These are phyloP conservation scores for Termitomyces sp. DNA, from an alignment of 768 basidiomycete genomes.

Conservation along the genomic window DNA sequence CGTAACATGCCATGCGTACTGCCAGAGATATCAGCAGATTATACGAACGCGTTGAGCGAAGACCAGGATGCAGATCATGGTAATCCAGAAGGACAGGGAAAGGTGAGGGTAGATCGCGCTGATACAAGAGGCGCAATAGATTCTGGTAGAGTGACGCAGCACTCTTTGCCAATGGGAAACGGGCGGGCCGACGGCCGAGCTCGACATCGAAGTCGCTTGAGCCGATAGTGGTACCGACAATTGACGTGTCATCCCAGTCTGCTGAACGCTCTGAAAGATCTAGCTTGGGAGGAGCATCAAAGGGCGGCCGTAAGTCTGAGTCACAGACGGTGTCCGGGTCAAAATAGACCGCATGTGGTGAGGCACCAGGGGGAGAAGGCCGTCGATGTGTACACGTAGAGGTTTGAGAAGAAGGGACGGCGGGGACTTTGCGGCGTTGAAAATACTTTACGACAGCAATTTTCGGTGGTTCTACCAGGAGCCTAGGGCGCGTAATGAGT, in stretches of 20 bases:
- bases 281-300: slow-evolving; percentile 9
- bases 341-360: slow-evolving; percentile 9
- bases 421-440: background rate
- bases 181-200: background rate
- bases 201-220: background rate
- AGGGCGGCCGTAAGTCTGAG: slow-evolving; percentile 18
- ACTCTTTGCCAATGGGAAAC: slow-evolving; percentile 24
- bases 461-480: background rate
- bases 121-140: slow-evolving; percentile 31
- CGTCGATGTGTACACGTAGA: background rate
- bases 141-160: slow-evolving; percentile 33
- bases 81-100: slow-evolving; percentile 42
- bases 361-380: background rate
- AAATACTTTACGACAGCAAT: slow-evolving; percentile 1
- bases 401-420: background rate
- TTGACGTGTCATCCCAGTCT: slow-evolving; percentile 9
- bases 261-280: background rate
- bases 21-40: slow-evolving; percentile 42
- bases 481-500: background rate
- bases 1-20: slow-evolving; percentile 45
- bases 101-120: slow-evolving; percentile 21
- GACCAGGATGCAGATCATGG: slow-evolving; percentile 32
- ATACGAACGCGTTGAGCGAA: slow-evolving; percentile 39
- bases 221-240: slow-evolving; percentile 6
- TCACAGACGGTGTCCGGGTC: slow-evolving; percentile 18